These are phyloP conservation scores for Ganoderma resinaceum DNA, from an alignment of 1,284 basidiomycete genomes.

Conservation along the genomic window DNA sequence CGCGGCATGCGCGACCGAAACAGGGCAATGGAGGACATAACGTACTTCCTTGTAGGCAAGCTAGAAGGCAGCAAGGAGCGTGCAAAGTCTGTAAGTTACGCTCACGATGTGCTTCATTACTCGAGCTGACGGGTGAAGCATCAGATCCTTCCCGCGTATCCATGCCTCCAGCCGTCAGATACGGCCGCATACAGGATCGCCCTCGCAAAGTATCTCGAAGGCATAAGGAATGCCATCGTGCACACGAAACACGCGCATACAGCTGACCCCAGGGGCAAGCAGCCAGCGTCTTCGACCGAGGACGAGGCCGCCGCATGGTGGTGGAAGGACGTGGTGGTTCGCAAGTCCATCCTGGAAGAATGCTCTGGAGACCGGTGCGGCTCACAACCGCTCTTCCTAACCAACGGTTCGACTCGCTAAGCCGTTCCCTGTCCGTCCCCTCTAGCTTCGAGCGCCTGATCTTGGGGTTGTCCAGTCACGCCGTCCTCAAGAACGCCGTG, in stretches of 20 bases:
- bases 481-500: slow-evolving; percentile 43
- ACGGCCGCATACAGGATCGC: slow-evolving; percentile 56
- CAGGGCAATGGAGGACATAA: slow-evolving; percentile 58
- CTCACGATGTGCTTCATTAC: neutral
- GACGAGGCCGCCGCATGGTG: slow-evolving; percentile 44
- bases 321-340: slow-evolving; percentile 61
- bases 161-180: slow-evolving; percentile 56
- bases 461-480: slow-evolving; percentile 58
- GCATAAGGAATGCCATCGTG: slow-evolving; percentile 46
- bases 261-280: slow-evolving; percentile 26
- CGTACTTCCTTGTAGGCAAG: slow-evolving; percentile 54
- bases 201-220: slow-evolving; percentile 57
- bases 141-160: slow-evolving; percentile 56
- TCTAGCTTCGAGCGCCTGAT: slow-evolving; percentile 57
- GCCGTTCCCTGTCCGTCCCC: neutral
- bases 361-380: slow-evolving; percentile 57
- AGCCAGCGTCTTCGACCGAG: slow-evolving; percentile 9
- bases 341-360: slow-evolving; percentile 60
- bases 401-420: neutral
- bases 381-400: neutral
- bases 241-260: slow-evolving; percentile 34
- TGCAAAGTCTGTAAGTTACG: slow-evolving; percentile 43
- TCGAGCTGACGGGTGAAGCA: neutral
- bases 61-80: slow-evolving; percentile 46
- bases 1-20: slow-evolving; percentile 57